These are phyloP conservation scores for Cladophialophora immunda DNA, from an alignment of 2,329 filamentous ascomycete species.

Conservation along the genomic window DNA sequence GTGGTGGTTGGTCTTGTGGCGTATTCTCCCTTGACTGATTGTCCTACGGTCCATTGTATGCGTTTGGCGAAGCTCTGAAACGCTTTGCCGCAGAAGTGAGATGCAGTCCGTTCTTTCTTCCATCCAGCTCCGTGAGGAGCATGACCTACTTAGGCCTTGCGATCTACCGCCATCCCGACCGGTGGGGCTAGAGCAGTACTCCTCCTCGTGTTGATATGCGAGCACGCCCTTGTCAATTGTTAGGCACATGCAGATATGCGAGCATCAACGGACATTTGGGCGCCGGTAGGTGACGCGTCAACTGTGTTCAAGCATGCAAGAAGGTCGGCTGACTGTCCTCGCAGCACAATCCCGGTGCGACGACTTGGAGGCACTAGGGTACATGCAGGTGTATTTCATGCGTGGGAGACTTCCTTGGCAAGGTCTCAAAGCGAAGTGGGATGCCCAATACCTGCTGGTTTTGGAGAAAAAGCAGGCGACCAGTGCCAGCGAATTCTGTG, in stretches of 20 bases:
- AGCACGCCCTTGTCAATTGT: conserved; percentile 27
- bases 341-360: conserved; percentile 34
- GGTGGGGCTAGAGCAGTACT: conserved; percentile 25
- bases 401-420: conserved; percentile 77
- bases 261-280: conserved; percentile 41
- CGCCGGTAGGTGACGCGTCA: conserved; percentile 28
- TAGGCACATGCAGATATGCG: conserved; percentile 40
- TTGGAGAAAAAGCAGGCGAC: conserved; percentile 40
- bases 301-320: conserved; percentile 18
- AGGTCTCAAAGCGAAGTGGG: conserved; percentile 63
- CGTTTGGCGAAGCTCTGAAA: background rate
- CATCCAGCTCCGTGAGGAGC: background rate
- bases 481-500: conserved; percentile 36
- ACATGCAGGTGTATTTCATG: conserved; percentile 79
- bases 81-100: background rate
- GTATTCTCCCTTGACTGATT: background rate
- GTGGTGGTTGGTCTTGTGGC: background rate
- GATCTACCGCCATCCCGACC: conserved; percentile 15
- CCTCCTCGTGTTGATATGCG: background rate
- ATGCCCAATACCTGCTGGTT: conserved; percentile 27
- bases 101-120: background rate
- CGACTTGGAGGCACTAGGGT: conserved; percentile 59
- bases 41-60: background rate
- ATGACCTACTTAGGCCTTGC: conserved; percentile 43
- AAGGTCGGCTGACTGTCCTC: conserved; percentile 10